These are phyloP conservation scores for Teratosphaeria epicoccoides DNA, from an alignment of 2,329 filamentous ascomycete genomes.

Conservation along the genomic window DNA sequence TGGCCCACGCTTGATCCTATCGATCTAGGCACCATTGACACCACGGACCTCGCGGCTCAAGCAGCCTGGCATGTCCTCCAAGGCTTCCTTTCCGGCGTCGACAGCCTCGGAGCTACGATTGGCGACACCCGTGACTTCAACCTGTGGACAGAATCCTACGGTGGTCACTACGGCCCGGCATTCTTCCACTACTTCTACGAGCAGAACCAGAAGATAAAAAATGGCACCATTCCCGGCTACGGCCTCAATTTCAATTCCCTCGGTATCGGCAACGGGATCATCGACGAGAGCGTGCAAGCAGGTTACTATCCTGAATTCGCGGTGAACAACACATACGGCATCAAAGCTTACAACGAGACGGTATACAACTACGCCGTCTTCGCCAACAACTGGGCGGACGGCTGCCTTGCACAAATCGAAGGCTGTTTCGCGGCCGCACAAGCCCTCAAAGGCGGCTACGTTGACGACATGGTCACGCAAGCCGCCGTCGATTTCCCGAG, in stretches of 20 bases:
- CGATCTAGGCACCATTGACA: slow-evolving; percentile 34
- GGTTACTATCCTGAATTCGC: slow-evolving; percentile 43
- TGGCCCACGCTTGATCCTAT: slow-evolving; percentile 34
- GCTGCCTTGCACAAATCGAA: slow-evolving; percentile 41
- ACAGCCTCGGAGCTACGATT: slow-evolving; percentile 39
- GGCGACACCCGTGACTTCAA: slow-evolving; percentile 43
- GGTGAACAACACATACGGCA: slow-evolving; percentile 46
- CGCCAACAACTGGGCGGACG: slow-evolving; percentile 37
- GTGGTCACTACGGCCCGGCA: slow-evolving; percentile 37
- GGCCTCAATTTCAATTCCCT: slow-evolving; percentile 41
- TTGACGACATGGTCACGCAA: slow-evolving; percentile 4
- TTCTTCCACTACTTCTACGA: slow-evolving; percentile 16
- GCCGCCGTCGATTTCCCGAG: slow-evolving; percentile 19
- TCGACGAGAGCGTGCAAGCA: slow-evolving; percentile 42
- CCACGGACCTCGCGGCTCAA: slow-evolving; percentile 44
- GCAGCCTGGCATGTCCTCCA: slow-evolving; percentile 47
- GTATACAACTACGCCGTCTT: slow-evolving; percentile 50
- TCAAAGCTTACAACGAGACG: slow-evolving; percentile 46
- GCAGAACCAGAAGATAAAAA: slow-evolving; percentile 45
- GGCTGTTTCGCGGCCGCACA: slow-evolving; percentile 29
- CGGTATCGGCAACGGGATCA: slow-evolving; percentile 48
- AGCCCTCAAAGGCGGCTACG: slow-evolving; percentile 20
- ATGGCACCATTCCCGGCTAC: slow-evolving; percentile 31
- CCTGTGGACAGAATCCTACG: slow-evolving; percentile 54
- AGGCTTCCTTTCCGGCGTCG: slow-evolving; percentile 41